Evolutionary conservation across 768 basidiomycete genomes (phyloP), one percentile per base, ranked within the genome.

Genomic region (Chalciporus chontae): DNA sequence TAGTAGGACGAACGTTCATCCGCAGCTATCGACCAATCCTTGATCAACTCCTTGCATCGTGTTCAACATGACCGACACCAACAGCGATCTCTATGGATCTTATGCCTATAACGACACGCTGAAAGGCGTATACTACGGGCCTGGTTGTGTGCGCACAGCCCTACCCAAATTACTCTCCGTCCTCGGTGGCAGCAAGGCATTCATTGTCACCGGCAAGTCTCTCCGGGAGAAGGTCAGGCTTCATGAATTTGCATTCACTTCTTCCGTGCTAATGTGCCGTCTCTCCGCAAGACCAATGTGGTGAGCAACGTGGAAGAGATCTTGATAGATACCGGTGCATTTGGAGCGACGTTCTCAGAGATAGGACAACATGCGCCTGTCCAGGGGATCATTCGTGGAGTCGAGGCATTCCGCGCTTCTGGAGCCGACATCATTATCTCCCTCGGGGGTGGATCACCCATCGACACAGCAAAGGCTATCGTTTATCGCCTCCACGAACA

Each of bases 371-470:
- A 88, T 59, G 71, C 83, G 0, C 87, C 87, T 3, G 74, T 89
- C 47, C 78, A 80, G 21, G 85, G 79, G 11, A 85, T 90, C 55
- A 67, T 71, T 15, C 73, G 72, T 13, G 86, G 81, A 24, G 71
- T 81, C 48, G 69, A 79, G 52, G 62, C 69, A 2, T 81, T 85
- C 70, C 77, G 73, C 40, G 73, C 80, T 9, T 67, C 75, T 19
- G 73, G 73, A 10, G 85, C 85, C 51, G 83, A 90, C 61, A 73
- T 83, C 18, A 79, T 90, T 55, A 77, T 92, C 34, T 71, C 85
- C 23, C 74, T 90, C 38, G 90, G 90, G 3, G 89, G 90, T 19
- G 90, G 89, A 43, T 90, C 87, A 1, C 87, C 88, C 11, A 73
- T 90, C 50, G 90, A 90, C 63, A 87, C 84, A 2, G 71, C 85